A percentile compares a stretch with the other conserved stretches of the same genome.
Evolutionary conservation across 2,329 filamentous ascomycete species (phyloP).

Genomic region (Phoma herbarum): DNA sequence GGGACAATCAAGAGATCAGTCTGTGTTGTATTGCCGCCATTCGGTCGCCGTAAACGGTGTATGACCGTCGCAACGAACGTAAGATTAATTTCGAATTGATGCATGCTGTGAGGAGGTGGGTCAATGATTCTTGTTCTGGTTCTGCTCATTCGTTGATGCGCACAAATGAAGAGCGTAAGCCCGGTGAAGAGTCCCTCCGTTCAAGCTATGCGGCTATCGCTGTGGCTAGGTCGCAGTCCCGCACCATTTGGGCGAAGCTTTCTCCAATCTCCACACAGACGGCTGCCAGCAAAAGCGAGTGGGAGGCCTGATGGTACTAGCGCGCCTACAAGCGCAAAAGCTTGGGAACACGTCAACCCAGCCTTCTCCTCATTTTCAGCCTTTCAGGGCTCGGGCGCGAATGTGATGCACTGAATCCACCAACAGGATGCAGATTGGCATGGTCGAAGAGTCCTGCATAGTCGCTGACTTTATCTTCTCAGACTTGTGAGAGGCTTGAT

Average conservation of each 20-base stretch:
- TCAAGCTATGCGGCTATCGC: constrained; percentile 27
- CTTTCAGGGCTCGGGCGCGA: constrained; percentile 20
- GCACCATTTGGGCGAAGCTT: constrained; percentile 30
- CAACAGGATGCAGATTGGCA: constrained; percentile 17
- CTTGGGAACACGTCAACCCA: constrained; percentile 45
- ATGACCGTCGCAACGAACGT: constrained; percentile 1
- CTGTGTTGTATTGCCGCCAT: background rate
- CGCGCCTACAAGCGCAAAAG: constrained; percentile 31
- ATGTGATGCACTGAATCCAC: constrained; percentile 18
- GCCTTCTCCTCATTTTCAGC: constrained; percentile 31
- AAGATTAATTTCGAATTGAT: constrained; percentile 12
- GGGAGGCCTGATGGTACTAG: constrained; percentile 39
- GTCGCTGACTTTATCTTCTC: constrained; percentile 5
- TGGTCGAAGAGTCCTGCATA: constrained; percentile 10
- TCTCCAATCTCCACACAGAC: constrained; percentile 49
- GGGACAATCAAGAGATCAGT: background rate
- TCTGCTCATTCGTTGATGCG: constrained; percentile 35
- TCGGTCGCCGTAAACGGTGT: background rate
- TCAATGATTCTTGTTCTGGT: constrained; percentile 7
- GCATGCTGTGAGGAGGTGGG: constrained; percentile 20
- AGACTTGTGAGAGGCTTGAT: constrained; percentile 26
- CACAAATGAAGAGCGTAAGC: constrained; percentile 43
- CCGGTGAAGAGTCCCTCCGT: constrained; percentile 46
- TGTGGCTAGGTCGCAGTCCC: constrained; percentile 35
- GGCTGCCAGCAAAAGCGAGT: constrained; percentile 32